Evolutionary conservation across 768 basidiomycete genomes (phyloP).

Genomic region (Suillus hirtellus): DNA sequence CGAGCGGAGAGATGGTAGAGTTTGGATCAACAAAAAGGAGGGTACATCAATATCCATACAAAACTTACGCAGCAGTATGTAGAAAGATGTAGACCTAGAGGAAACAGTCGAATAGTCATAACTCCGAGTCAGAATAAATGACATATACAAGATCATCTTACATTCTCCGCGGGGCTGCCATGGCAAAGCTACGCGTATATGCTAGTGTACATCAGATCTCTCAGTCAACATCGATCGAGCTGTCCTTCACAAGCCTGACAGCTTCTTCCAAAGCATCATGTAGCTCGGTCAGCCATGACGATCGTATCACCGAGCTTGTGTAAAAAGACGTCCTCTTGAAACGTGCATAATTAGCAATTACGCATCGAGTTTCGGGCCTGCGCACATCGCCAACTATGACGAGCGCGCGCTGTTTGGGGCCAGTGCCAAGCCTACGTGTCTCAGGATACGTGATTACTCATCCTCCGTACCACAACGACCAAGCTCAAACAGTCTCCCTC

Average conservation of each 20-base stretch:
- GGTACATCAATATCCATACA: constrained; percentile 83
- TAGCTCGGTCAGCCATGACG: constrained; percentile 26
- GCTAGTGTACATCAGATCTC: background rate
- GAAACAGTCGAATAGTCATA: too few relatives aligned
- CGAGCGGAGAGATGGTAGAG: constrained; percentile 55
- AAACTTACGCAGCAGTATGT: constrained; percentile 57
- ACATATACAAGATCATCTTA: too few relatives aligned
- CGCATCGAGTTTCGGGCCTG: constrained; percentile 11
- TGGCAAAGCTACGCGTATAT: background rate
- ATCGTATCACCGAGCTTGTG: constrained; percentile 41
- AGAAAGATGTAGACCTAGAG: constrained; percentile 38
- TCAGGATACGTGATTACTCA: too few relatives aligned
- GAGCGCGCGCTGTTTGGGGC: too few relatives aligned
- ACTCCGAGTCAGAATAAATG: too few relatives aligned
- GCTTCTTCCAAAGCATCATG: constrained; percentile 22
- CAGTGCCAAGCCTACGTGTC: too few relatives aligned
- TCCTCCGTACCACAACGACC: too few relatives aligned
- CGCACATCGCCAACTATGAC: too few relatives aligned
- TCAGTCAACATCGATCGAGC: background rate
- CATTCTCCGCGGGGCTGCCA: too few relatives aligned
- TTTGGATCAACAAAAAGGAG: constrained; percentile 73
- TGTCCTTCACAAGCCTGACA: constrained; percentile 16
- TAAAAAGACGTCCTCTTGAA: constrained; percentile 31
- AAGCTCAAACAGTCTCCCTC: background rate
- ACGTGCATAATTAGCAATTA: constrained; percentile 18